Percentiles rank a stretch among this genome's conserved stretches.
Evolutionary conservation across 2,329 filamentous ascomycete species (phyloP).

Genomic region (Mycocentrospora acerina): DNA sequence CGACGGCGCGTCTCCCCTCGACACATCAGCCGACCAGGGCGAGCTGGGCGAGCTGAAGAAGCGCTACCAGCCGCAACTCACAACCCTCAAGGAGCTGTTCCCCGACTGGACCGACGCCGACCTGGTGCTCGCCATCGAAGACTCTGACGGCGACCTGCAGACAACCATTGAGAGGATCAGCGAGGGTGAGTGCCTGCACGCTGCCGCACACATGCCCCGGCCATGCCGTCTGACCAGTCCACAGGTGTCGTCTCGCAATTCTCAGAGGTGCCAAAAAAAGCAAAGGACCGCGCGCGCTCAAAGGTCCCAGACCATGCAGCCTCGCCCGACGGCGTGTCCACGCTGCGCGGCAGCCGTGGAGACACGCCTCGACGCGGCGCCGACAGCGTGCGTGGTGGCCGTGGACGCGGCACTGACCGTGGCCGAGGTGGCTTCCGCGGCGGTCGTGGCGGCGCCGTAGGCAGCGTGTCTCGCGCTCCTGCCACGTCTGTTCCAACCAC

Average conservation of each 20-base stretch:
- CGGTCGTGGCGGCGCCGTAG: slow-evolving; percentile 60
- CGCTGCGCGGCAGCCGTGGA: slow-evolving; percentile 24
- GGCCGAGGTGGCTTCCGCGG: slow-evolving; percentile 56
- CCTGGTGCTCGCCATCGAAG: slow-evolving; percentile 87
- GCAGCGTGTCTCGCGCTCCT: slow-evolving; percentile 60
- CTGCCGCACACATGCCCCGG: slow-evolving; percentile 3
- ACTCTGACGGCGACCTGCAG: slow-evolving; percentile 76
- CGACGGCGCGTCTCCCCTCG: slow-evolving; percentile 62
- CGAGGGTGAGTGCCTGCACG: slow-evolving; percentile 60
- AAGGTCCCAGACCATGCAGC: slow-evolving; percentile 67
- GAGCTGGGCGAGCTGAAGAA: slow-evolving; percentile 92
- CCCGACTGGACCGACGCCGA: slow-evolving; percentile 95
- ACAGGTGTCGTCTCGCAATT: slow-evolving; percentile 79
- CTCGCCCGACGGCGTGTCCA: slow-evolving; percentile 51
- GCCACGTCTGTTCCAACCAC: slow-evolving; percentile 67
- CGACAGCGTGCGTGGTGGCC: slow-evolving; percentile 49
- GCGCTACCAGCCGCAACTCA: slow-evolving; percentile 77
- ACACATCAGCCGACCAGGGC: slow-evolving; percentile 75
- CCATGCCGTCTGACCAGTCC: slow-evolving; percentile 9
- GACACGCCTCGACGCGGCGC: slow-evolving; percentile 29
- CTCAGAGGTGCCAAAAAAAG: slow-evolving; percentile 72
- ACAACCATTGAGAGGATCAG: slow-evolving; percentile 75
- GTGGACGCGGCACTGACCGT: slow-evolving; percentile 63
- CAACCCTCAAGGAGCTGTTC: slow-evolving; percentile 88
- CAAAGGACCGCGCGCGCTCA: slow-evolving; percentile 71